Evolutionary conservation across 768 basidiomycete species (phyloP).

Genomic region (Tulasnella sp.): DNA sequence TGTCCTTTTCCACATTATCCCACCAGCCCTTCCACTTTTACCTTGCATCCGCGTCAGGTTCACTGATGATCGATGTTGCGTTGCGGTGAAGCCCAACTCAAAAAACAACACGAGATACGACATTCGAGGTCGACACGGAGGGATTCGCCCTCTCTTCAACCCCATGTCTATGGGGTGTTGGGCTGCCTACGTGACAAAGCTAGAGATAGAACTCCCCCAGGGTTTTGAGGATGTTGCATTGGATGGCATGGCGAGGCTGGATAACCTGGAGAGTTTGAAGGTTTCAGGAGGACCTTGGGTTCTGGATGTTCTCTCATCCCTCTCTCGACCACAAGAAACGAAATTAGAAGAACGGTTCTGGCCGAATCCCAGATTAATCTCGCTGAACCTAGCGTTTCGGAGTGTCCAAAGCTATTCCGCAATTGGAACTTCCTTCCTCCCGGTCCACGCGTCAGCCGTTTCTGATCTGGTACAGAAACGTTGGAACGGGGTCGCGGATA

Average conservation of each 20-base stretch:
- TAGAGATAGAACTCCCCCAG: neutral
- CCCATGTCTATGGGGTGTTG: neutral
- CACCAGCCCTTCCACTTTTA: neutral
- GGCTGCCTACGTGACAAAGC: neutral
- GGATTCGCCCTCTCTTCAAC: neutral
- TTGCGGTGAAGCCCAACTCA: neutral
- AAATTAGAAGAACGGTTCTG: neutral
- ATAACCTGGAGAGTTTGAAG: neutral
- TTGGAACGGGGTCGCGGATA: neutral
- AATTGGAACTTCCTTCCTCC: neutral
- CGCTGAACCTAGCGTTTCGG: neutral
- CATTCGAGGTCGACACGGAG: neutral
- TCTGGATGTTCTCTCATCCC: neutral
- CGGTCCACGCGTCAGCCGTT: neutral
- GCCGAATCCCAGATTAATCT: neutral
- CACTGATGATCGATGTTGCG: neutral
- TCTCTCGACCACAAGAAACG: neutral
- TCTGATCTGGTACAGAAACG: neutral
- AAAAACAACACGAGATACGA: neutral
- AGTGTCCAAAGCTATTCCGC: neutral
- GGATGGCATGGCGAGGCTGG: neutral
- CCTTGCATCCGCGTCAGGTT: constrained; percentile 9
- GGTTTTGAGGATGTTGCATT: neutral
- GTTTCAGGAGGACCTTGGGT: neutral
- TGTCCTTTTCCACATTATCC: neutral